Base-by-base conservation (phyloP, 768 basidiomycete species). In the Mycena venus region DNA sequence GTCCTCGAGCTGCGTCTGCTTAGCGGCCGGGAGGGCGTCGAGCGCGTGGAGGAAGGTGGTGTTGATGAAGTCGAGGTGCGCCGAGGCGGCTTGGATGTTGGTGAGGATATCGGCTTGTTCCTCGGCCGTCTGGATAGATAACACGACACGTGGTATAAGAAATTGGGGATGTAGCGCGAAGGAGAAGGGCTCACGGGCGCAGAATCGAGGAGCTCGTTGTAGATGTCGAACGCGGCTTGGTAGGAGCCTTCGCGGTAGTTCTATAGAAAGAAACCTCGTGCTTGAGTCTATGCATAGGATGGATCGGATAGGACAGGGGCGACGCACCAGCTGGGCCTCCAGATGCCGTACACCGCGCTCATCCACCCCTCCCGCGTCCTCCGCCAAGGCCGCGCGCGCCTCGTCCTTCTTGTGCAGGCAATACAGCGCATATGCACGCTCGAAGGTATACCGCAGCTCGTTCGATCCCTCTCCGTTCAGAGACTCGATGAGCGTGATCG, bases 91-190 rank as follows among this genome's bases (percentile, higher is more conserved):
- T 69, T 91, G 87, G 70, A 97, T 90, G 83, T 98, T 98, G 73
- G 92, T 96, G 44, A 93, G 86, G 80, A 97, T 92, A 80, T 97
- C 96, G 6, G 94, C 90, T 79, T 96, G 91, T 85, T 98, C 96
- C 78, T 97, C 94, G 31, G 95, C 93, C 78, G 92, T 86, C 96
- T 96, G 80, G 25, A 17, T 25, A 31, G n/a, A n/a, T n/a, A 25
- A 38, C 19, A 10, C 6, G 53, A 67, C 67, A 77, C 67, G 47
- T 12, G 42, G 59, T 36, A 74, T 14, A 56, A n/a, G 0, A n/a
- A n/a, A n/a, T 32, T 10, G 21, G 31, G 1, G 23, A 56, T 44
- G 9, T 8, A 25, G 14, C 1, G 23, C 7, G 38, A 29, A 40
- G 40, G 74, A 65, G 42, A 87, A n/a, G n/a, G n/a, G n/a, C 94